These are phyloP conservation scores for Pluteus cervinus DNA, from an alignment of 768 basidiomycete genomes.

Conservation along the genomic window DNA sequence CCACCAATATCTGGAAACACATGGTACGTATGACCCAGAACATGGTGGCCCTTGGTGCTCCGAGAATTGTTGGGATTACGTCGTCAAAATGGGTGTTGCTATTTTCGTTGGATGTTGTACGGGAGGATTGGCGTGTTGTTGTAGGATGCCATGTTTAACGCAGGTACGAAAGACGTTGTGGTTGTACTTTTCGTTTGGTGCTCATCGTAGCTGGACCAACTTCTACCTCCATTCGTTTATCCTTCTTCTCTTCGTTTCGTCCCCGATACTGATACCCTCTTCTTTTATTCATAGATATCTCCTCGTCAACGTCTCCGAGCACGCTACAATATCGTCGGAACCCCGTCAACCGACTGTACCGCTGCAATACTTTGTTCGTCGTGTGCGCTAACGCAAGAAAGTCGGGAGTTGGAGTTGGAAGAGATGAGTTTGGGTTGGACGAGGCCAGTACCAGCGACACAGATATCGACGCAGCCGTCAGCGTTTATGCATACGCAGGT, in stretches of 20 bases:
- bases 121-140: too few species aligned
- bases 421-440: slow-evolving; percentile 30
- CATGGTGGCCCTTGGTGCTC: slow-evolving; percentile 21
- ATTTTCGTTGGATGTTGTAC: too few species aligned
- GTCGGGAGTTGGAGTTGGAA: slow-evolving; percentile 33
- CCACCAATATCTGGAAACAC: slow-evolving; percentile 21
- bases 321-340: slow-evolving; percentile 33
- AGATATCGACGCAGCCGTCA: too few species aligned
- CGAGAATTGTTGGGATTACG: slow-evolving; percentile 24
- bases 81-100: too few species aligned
- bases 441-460: too few species aligned
- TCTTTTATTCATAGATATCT: slow-evolving; percentile 6
- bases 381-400: slow-evolving; percentile 37
- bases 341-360: slow-evolving; percentile 24
- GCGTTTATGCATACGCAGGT: too few species aligned
- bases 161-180: too few species aligned
- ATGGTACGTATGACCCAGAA: slow-evolving; percentile 28
- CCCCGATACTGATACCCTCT: not conserved
- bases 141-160: too few species aligned
- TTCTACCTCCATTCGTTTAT: slow-evolving; percentile 14
- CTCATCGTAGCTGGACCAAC: too few species aligned
- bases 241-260: too few species aligned
- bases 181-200: too few species aligned
- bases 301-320: slow-evolving; percentile 23
- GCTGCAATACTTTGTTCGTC: slow-evolving; percentile 27